phyloP scores from a whole-genome alignment of 2,329 filamentous ascomycete genomes.

The Arthrobotrys megalospora region DNA sequence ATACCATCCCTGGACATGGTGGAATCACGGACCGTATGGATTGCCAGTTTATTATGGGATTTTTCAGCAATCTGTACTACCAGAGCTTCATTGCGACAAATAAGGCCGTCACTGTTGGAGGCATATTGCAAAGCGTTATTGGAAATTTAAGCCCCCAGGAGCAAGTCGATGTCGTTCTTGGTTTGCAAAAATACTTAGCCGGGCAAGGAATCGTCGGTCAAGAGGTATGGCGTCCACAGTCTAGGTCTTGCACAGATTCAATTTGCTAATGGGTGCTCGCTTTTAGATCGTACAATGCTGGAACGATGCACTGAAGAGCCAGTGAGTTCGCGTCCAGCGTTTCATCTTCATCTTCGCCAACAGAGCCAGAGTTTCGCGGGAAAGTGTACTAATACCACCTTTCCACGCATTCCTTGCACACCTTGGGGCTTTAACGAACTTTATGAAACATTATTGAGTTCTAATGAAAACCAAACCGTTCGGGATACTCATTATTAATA shows the following conservation, averaged over 20 bases:
- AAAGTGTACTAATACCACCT: not conserved
- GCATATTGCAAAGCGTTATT: conserved; percentile 91
- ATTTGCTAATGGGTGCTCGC: not conserved
- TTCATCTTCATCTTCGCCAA: not conserved
- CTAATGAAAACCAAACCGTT: conserved; percentile 26
- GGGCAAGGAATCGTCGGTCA: conserved; percentile 72
- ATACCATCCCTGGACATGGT: conserved; percentile 96
- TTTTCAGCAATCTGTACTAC: conserved; percentile 98
- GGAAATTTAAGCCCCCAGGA: conserved; percentile 89
- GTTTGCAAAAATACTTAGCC: conserved; percentile 75
- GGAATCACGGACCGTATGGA: conserved; percentile 99
- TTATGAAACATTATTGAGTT: conserved; percentile 19
- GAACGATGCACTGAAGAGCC: conserved; percentile 31
- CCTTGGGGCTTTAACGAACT: conserved; percentile 22
- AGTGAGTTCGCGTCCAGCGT: conserved; percentile 4
- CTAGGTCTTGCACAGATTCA: not conserved
- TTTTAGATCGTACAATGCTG: conserved; percentile 42
- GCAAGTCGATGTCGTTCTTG: conserved; percentile 84
- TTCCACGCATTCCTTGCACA: conserved; percentile 5
- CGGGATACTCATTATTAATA: conserved; percentile 24
- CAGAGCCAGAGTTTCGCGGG: conserved; percentile 1
- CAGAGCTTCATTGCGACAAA: conserved; percentile 95
- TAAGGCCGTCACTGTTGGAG: conserved; percentile 82
- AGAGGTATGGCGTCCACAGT: conserved; percentile 59
- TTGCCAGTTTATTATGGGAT: conserved; percentile 99